Evolutionary conservation across 345 rosid species (phyloP), one percentile per base, ranked within the genome.

Genomic region (Aethionema arabicum): DNA sequence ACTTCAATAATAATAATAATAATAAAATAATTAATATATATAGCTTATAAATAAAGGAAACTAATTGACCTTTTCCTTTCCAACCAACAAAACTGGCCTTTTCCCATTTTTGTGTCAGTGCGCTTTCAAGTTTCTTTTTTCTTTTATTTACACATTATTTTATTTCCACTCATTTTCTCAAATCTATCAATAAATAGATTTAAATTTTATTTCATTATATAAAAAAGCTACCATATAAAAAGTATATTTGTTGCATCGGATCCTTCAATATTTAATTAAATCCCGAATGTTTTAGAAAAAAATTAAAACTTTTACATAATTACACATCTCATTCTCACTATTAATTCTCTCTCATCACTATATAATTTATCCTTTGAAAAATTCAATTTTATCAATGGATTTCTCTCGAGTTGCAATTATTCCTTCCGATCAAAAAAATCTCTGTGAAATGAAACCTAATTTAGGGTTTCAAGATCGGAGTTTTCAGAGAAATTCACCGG

Each of bases 211-310:
- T 21, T 43, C 57, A 70, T 59, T 42, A 52, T 11, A 69, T 4
- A 10, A 14, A 41, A 56, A 70, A 56, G 30, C 59, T 56, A 63
- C 29, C 74, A 63, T 42, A 46, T 65, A 65, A 65, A 59, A 72
- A 72, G 75, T 72, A 66, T 65, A 72, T 62, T 52, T 72, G 71
- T 66, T 51, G 52, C 71, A 65, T 72, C 42, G 75, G 75, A 72
- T 72, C 75, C 75, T 40, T 72, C 71, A 59, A 52, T 69, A 72
- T 64, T 70, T 14, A 70, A 32, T 64, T 56, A 35, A 64, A 54
- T 5, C 48, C 49, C 65, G 65, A 70, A 70, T 70, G 74, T 70
- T 70, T 31, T 47, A 64, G 11, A 63, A 63, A 4, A 5, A 30
- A 12, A 40, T n/a, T 13, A 32, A 1, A 16, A 36, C 27, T 21